phyloP scores from a whole-genome alignment of 352 stramenopile species.

The Pythium aquatile region DNA sequence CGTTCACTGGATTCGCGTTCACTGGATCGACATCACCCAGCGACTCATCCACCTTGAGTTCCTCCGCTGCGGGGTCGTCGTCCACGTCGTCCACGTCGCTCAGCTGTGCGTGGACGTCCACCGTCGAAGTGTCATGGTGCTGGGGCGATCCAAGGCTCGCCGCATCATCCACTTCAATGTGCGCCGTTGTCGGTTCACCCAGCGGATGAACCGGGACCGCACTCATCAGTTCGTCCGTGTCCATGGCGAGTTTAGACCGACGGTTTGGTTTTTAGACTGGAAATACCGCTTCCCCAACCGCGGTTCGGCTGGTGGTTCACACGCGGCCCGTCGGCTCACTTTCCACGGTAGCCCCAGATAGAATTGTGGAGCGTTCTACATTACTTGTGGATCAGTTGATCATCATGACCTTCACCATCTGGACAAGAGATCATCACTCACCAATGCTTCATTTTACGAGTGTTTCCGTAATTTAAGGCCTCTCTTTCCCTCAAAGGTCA shows the following conservation, averaged over 20 bases:
- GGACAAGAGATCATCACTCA: constrained; percentile 27
- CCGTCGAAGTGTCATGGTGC: neutral
- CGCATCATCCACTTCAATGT: constrained; percentile 21
- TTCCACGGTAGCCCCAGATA: too few species aligned
- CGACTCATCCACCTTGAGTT: neutral
- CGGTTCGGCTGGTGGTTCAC: constrained; percentile 16
- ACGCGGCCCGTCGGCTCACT: too few species aligned
- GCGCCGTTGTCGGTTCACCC: constrained; percentile 18
- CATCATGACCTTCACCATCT: constrained; percentile 9
- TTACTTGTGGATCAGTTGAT: too few species aligned
- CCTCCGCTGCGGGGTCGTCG: neutral
- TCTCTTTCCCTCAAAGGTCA: neutral
- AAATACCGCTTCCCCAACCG: constrained; percentile 5
- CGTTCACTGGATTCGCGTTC: neutral
- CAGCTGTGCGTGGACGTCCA: constrained; percentile 13
- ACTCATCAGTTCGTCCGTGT: constrained; percentile 26
- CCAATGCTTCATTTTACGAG: constrained; percentile 1
- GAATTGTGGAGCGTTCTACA: too few species aligned
- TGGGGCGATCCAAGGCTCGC: constrained; percentile 1
- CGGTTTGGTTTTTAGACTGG: constrained; percentile 12
- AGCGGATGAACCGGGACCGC: constrained; percentile 27
- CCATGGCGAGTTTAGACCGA: constrained; percentile 18
- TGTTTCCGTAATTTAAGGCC: constrained; percentile 4
- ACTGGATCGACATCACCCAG: neutral
- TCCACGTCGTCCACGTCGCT: constrained; percentile 23